Evolutionary conservation across 2,329 filamentous ascomycete species (phyloP), one percentile per base, ranked within the genome.

Genomic region (Endoconidiophora laricicola): DNA sequence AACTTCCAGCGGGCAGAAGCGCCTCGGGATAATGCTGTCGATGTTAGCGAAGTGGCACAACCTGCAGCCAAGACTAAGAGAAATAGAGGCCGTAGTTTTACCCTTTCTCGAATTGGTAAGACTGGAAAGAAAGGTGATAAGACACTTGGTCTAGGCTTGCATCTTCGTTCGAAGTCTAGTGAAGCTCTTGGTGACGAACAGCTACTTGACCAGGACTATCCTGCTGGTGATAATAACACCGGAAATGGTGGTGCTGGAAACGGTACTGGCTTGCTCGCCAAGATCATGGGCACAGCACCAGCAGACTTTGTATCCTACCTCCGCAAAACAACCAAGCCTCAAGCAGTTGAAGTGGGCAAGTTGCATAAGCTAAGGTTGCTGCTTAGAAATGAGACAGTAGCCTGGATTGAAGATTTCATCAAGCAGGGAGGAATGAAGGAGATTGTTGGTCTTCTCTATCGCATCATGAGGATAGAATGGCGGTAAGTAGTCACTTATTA

Each of bases 391-490:
- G 91, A 98, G 68, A 94, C 90, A 0, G 86, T 98, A 4, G 78
- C 83, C 10, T 98, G 91, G 91, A 93, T 93, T 2, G 86, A 96
- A 61, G 76, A 80, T 10, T 98, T 96, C 62, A 86, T 96, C 57
- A 74, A 79, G 39, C 80, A 88, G 55, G 87, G 86, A 14, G 91
- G 91, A 18, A 94, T 96, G 87, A 77, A 83, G 56, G 86, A 95
- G 63, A 84, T 96, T 55, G 83, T 95, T 36, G 78, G 76, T 38
- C 68, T 96, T 49, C 70, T 96, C 44, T 82, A 94, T 63, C 78
- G 90, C n/a, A 94, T 90, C 58, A 87, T 95, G 75, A 83, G 83
- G 47, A 81, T 98, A 33, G 91, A 96, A 63, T 98, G 91, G 90
- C 86, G 88, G 83, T 87, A 66, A 63, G 79, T 66, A 36, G 62